A percentile compares a stretch with the other conserved stretches of the same genome.
These are phyloP conservation scores for Carex arenaria DNA, from an alignment of 202 grass and related monocot genomes.

Conservation along the genomic window DNA sequence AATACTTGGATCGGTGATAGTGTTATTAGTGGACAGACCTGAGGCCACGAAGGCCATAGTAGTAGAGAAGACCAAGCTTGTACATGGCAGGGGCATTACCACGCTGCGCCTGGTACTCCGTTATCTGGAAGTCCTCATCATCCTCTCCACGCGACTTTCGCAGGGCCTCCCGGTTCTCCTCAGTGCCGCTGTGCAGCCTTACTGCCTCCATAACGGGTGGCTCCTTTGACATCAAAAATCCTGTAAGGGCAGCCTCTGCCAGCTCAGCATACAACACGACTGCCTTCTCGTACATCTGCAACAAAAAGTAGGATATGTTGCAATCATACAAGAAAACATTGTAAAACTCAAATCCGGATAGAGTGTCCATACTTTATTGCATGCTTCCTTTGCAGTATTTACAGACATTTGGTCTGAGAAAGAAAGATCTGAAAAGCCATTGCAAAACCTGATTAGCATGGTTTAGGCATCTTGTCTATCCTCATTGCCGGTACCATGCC, in stretches of 20 bases:
- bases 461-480: not conserved
- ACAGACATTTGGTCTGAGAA: not conserved
- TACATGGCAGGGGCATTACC: constrained; percentile 78
- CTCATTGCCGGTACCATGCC: not conserved
- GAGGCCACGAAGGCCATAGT: constrained; percentile 86
- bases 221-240: constrained; percentile 89
- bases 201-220: constrained; percentile 71
- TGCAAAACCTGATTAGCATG: not conserved
- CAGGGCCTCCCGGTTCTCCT: constrained; percentile 91
- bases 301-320: constrained; percentile 8
- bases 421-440: not conserved
- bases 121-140: constrained; percentile 94
- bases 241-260: constrained; percentile 78
- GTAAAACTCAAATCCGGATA: not conserved
- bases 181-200: constrained; percentile 82
- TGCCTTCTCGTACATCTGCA: constrained; percentile 93
- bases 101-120: constrained; percentile 79
- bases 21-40: constrained; percentile 2
- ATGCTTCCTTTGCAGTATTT: not conserved
- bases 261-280: constrained; percentile 85
- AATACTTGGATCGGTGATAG: not conserved
- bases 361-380: not conserved
- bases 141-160: constrained; percentile 86
- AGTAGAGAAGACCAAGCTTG: constrained; percentile 87
- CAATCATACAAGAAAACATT: not conserved